Base-by-base conservation (phyloP, 208 protist species). In the Acanthamoeba polyphaga region DNA sequence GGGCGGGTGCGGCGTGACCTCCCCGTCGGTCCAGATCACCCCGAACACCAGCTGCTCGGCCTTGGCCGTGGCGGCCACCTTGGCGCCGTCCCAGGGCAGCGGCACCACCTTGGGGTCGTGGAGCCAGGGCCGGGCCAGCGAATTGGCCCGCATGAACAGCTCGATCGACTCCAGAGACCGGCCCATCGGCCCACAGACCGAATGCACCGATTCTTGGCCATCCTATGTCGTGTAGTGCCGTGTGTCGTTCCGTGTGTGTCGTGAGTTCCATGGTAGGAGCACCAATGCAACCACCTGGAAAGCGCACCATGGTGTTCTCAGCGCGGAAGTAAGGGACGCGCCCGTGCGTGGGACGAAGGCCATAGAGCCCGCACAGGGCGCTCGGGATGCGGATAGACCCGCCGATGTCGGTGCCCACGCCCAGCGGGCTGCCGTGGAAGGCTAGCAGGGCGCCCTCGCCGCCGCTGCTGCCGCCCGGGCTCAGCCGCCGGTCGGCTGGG, bases 361-460 rank as follows among this genome's bases (percentile, higher is more conserved):
- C 82, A 49, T 66, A 89, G 53, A 89, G 53, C n/a, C 82, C 82
- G 49, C 88, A 88, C 19, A 88, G 34, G 53, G 80, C 80, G 29
- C 80, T 46, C 29, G 93, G 93, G 24, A 93, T 80, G 93, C 93
- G 93, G n/a, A 95, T 74, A 2, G 64, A 84, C 32, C 93, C 93
- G 58, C 93, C 93, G 17, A 93, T 80, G 68, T 95, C 93, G 27
- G 46, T 95, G 24, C 93, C 93, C 82, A 95, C 82, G 15, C 88
- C 93, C 82, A 84, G 10, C 72, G 38, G 17, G 19, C 49, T 72
- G 17, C 60, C 93, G 32, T 55, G 24, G 29, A 72, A 72, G 46
- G 13, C 82, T 7, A 95, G 19, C 55, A 95, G 66, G 4, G 43
- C 93, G 10, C 58, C 93, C 51, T 95, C 93, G 84, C 93, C 93